Evolutionary conservation across 2,329 filamentous ascomycete genomes (phyloP).

Genomic region (Fusarium hostae): DNA sequence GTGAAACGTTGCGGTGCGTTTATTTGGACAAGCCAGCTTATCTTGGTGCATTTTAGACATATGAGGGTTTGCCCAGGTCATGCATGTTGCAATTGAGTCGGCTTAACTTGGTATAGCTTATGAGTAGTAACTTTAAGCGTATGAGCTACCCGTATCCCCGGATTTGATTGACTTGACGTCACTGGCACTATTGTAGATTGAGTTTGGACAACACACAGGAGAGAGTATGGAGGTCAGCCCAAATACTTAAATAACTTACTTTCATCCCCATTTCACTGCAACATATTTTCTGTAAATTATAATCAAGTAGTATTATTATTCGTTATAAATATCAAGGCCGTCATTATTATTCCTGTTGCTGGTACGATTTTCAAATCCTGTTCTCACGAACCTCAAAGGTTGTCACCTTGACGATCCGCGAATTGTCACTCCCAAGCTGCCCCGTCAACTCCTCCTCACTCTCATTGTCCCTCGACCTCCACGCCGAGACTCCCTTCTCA

Average conservation of each 20-base stretch:
- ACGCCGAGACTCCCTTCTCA: conserved; percentile 29
- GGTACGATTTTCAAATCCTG: conserved; percentile 26
- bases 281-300: neutral
- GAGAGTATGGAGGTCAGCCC: neutral
- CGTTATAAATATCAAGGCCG: conserved; percentile 24
- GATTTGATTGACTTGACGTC: conserved; percentile 24
- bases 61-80: neutral
- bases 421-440: neutral
- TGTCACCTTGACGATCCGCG: conserved; percentile 32
- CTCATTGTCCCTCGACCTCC: conserved; percentile 31
- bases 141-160: conserved; percentile 1
- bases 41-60: neutral
- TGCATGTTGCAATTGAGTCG: neutral
- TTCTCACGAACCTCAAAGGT: conserved; percentile 33
- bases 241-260: conserved; percentile 7
- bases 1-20: conserved; percentile 2
- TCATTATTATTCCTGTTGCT: conserved; percentile 14
- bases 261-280: neutral
- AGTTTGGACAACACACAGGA: neutral
- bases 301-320: neutral
- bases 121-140: neutral
- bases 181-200: conserved; percentile 10
- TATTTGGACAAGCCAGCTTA: neutral
- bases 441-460: conserved; percentile 40
- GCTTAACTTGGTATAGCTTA: neutral